A percentile compares a stretch with the other conserved stretches of the same genome.
Evolutionary conservation across 2,329 filamentous ascomycete species (phyloP).

Genomic region (Emmonsiellopsis sp.): DNA sequence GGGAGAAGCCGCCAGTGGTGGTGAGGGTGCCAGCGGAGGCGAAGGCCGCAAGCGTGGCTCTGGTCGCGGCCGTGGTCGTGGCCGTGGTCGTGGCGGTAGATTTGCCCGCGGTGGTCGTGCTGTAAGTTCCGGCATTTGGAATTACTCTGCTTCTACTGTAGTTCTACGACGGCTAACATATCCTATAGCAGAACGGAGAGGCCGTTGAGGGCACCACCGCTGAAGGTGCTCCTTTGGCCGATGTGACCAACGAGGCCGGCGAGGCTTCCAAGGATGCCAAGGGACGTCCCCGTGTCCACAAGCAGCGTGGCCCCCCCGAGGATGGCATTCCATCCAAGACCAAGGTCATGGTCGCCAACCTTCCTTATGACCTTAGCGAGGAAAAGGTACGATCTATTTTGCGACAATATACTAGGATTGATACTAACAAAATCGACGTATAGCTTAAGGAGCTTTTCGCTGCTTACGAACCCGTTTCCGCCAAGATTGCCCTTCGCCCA

Average conservation of each 20-base stretch:
- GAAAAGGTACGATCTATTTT: conserved; percentile 62
- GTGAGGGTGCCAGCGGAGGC: conserved; percentile 63
- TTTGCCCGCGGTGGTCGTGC: conserved; percentile 59
- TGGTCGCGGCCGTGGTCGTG: conserved; percentile 52
- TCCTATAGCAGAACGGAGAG: conserved; percentile 15
- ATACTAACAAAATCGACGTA: conserved; percentile 19
- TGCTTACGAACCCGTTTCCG: conserved; percentile 82
- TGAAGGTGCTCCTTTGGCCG: conserved; percentile 52
- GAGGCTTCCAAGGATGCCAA: conserved; percentile 29
- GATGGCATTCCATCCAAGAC: conserved; percentile 98
- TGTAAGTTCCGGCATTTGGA: conserved; percentile 32
- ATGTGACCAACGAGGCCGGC: conserved; percentile 44
- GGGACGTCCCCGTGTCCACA: conserved; percentile 46
- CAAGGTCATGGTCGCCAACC: conserved; percentile 99
- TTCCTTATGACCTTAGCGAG: conserved; percentile 95
- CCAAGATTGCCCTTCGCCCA: conserved; percentile 96
- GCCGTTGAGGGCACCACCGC: conserved; percentile 36
- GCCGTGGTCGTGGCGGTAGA: conserved; percentile 56
- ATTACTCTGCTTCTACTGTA: not conserved
- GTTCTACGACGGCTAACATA: not conserved
- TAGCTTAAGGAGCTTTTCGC: conserved; percentile 97
- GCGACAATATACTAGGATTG: conserved; percentile 1
- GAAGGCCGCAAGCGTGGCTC: conserved; percentile 51
- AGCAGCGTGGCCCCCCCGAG: conserved; percentile 89
- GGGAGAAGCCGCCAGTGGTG: conserved; percentile 59